These are phyloP conservation scores for Pichia norvegensis DNA, from an alignment of 1,139 yeast genomes.

Conservation along the genomic window DNA sequence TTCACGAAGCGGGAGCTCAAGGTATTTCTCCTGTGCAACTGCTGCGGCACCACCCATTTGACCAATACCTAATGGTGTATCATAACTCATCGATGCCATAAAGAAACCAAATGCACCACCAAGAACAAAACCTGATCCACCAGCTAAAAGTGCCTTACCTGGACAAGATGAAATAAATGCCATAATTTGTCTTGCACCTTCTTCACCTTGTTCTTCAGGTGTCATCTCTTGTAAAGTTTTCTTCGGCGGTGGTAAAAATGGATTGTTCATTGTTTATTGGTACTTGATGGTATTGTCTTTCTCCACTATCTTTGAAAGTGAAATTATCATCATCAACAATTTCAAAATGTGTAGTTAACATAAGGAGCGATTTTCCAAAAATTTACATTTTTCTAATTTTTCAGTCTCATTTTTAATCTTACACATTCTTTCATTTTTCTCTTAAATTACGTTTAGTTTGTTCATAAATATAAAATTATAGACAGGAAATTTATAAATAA, in stretches of 20 bases:
- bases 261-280: slow-evolving; percentile 23
- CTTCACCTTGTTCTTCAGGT: slow-evolving; percentile 88
- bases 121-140: slow-evolving; percentile 87
- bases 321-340: background rate
- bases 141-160: slow-evolving; percentile 86
- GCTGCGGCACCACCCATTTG: slow-evolving; percentile 30
- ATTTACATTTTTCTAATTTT: no score
- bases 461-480: background rate
- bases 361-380: no score
- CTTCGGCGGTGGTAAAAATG: slow-evolving; percentile 28
- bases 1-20: slow-evolving; percentile 79
- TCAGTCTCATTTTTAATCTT: background rate
- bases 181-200: slow-evolving; percentile 81
- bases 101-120: slow-evolving; percentile 96
- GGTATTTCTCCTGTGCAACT: slow-evolving; percentile 34
- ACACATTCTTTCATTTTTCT: no score
- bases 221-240: slow-evolving; percentile 64
- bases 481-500: background rate
- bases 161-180: slow-evolving; percentile 89
- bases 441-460: background rate
- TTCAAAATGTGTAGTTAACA: no score
- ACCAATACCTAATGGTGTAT: slow-evolving; percentile 60
- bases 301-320: no score
- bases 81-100: slow-evolving; percentile 89
- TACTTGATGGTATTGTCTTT: background rate